Evolutionary conservation across 352 stramenopile species (phyloP).

Genomic region (Chrysophaeum taylorii): DNA sequence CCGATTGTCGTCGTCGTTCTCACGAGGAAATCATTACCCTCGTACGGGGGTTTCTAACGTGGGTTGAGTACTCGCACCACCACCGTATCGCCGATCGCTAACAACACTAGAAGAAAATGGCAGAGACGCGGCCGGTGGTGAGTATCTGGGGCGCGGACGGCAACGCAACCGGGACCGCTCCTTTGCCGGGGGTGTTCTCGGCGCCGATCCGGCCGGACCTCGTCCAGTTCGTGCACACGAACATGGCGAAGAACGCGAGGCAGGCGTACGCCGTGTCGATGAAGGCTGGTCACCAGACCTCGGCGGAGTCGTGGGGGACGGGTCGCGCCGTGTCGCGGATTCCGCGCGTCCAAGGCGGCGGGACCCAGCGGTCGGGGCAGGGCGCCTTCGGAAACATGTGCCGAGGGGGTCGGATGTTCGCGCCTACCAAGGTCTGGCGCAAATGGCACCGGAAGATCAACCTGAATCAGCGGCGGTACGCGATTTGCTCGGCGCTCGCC

Average conservation of each 20-base stretch:
- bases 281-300: slow-evolving; percentile 87
- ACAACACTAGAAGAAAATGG: slow-evolving; percentile 39
- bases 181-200: slow-evolving; percentile 87
- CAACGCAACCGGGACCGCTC: slow-evolving; percentile 70
- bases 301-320: slow-evolving; percentile 95
- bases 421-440: slow-evolving; percentile 95
- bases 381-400: slow-evolving; percentile 99
- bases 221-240: slow-evolving; percentile 97
- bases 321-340: slow-evolving; percentile 98
- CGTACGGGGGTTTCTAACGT: no score
- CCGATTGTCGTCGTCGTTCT: no score
- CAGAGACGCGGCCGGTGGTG: slow-evolving; percentile 84
- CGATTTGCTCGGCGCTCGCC: slow-evolving; percentile 89
- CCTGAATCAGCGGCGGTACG: slow-evolving; percentile 93
- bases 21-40: no score
- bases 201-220: slow-evolving; percentile 95
- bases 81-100: slow-evolving; percentile 35
- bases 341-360: slow-evolving; percentile 91
- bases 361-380: slow-evolving; percentile 92
- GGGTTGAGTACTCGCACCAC: no score
- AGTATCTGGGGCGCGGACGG: slow-evolving; percentile 77
- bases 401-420: slow-evolving; percentile 95
- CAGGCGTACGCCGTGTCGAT: slow-evolving; percentile 95
- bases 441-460: slow-evolving; percentile 98
- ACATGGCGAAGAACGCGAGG: slow-evolving; percentile 99